Percentiles rank a stretch among this genome's conserved stretches.
phyloP scores from a whole-genome alignment of 2,329 filamentous ascomycete species.

The Alternaria alternata region DNA sequence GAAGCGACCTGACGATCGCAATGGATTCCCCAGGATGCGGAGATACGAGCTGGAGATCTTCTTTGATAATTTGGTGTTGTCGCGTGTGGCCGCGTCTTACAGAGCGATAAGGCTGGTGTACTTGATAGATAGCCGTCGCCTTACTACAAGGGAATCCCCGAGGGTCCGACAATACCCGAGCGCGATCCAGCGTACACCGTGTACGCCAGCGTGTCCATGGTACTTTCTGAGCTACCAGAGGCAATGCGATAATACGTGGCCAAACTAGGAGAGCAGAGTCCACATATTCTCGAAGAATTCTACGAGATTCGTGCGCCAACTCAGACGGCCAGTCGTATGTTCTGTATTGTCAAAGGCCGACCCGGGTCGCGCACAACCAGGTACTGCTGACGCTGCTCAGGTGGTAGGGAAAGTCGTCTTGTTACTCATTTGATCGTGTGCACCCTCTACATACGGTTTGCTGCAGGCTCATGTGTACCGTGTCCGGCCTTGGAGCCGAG shows the following conservation, averaged over 20 bases:
- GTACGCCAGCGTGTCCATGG: slow-evolving; percentile 6
- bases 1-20: slow-evolving; percentile 11
- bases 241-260: slow-evolving; percentile 3
- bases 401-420: background rate
- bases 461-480: slow-evolving; percentile 9
- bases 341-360: slow-evolving; percentile 7
- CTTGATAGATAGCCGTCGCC: slow-evolving; percentile 23
- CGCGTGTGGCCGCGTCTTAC: slow-evolving; percentile 16
- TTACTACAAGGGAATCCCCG: slow-evolving; percentile 6
- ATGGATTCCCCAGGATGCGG: slow-evolving; percentile 14
- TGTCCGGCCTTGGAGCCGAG: slow-evolving; percentile 13
- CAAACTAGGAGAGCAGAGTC: background rate
- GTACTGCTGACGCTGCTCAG: slow-evolving; percentile 7
- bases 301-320: background rate
- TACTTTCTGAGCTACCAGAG: slow-evolving; percentile 7
- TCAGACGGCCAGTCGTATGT: slow-evolving; percentile 8
- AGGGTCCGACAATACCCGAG: slow-evolving; percentile 25
- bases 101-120: slow-evolving; percentile 24
- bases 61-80: slow-evolving; percentile 30
- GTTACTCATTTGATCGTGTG: background rate
- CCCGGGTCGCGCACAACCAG: slow-evolving; percentile 2
- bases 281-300: slow-evolving; percentile 2
- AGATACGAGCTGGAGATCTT: slow-evolving; percentile 18
- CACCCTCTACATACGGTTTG: slow-evolving; percentile 3
- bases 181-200: slow-evolving; percentile 6